Base-by-base conservation (phyloP, 352 stramenopile species). In the Pythium biforme region DNA sequence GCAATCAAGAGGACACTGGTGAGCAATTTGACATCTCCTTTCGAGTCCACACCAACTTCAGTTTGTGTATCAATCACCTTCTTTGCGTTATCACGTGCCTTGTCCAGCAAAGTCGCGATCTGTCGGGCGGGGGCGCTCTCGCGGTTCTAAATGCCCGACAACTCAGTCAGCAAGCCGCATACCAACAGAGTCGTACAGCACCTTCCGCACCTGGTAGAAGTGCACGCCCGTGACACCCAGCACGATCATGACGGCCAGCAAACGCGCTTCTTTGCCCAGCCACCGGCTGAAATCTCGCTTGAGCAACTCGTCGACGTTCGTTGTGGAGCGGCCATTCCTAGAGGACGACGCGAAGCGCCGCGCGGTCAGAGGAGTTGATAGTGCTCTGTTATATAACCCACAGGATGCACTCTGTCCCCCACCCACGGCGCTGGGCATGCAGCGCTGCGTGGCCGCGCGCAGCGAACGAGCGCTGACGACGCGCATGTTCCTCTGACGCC, bases 221-320 rank as follows among this genome's bases (percentile, higher is more conserved):
- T 88, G 79, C 0, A 94, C 70, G 22, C 80, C 84, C 12, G 68
- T 66, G 41, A 70, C 68, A 51, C 84, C 84, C 17, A 72, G 58
- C 27, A 71, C 58, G 43, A 86, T 54, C 63, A 94, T 69, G 1
- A 69, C 59, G 11, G 64, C 52, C 23, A 94, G 55, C 27, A 94
- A 25, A 34, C 59, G 54, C 15, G 73, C 64, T 55, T 94, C 84
- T 29, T 77, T 75, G 26, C 73, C 64, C 27, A 86, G 26, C 79
- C 83, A 90, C 25, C 69, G 77, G 25, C 71, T 73, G 46, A 94
- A 94, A 29, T 94, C 79, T 8, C 49, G 54, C 71, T 86, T 88
- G 3, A 93, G 59, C 6, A 71, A 51, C 59, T 84, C 81, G 33
- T 90, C 70, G 0, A 59, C 55, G 7, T 41, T 43, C 5, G 55